phyloP scores from a whole-genome alignment of 2,329 filamentous ascomycete species.

The Scorias spongiosa region DNA sequence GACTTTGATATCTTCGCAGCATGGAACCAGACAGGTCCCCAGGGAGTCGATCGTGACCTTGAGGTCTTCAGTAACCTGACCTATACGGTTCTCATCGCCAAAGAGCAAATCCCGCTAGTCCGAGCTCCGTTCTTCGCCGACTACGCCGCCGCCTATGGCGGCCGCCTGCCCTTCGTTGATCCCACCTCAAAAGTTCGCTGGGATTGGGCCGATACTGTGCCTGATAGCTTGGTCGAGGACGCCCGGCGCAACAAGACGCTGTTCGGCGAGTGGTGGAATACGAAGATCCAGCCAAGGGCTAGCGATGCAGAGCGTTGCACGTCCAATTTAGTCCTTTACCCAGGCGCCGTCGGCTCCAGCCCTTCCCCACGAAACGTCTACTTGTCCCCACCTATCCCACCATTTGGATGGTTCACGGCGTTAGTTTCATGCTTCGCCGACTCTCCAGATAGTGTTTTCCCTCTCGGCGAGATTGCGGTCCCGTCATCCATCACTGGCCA shows the following conservation, averaged over 20 bases:
- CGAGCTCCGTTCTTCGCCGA: constrained; percentile 19
- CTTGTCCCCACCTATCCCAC: constrained; percentile 21
- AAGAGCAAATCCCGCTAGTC: constrained; percentile 21
- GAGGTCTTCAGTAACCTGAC: constrained; percentile 16
- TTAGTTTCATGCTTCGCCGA: too few relatives aligned
- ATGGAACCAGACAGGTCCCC: constrained; percentile 14
- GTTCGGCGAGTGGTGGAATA: constrained; percentile 25
- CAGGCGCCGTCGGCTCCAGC: constrained; percentile 28
- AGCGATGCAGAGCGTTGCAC: constrained; percentile 21
- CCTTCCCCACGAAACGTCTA: constrained; percentile 25
- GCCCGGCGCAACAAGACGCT: constrained; percentile 17
- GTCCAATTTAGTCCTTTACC: constrained; percentile 26
- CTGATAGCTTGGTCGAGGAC: constrained; percentile 1
- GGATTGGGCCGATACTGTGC: constrained; percentile 15
- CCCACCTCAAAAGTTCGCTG: constrained; percentile 19
- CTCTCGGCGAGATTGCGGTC: too few relatives aligned
- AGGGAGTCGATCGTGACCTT: constrained; percentile 17
- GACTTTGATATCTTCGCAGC: constrained; percentile 25
- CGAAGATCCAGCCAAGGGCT: constrained; percentile 19
- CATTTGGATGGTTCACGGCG: constrained; percentile 7
- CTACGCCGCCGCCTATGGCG: constrained; percentile 21
- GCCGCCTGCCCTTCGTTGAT: constrained; percentile 27
- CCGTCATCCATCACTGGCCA: constrained; percentile 17
- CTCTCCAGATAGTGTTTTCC: too few relatives aligned
- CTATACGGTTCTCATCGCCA: constrained; percentile 17